phyloP scores from a whole-genome alignment of 2,329 filamentous ascomycete genomes.

The Trichoderma simmonsii region DNA sequence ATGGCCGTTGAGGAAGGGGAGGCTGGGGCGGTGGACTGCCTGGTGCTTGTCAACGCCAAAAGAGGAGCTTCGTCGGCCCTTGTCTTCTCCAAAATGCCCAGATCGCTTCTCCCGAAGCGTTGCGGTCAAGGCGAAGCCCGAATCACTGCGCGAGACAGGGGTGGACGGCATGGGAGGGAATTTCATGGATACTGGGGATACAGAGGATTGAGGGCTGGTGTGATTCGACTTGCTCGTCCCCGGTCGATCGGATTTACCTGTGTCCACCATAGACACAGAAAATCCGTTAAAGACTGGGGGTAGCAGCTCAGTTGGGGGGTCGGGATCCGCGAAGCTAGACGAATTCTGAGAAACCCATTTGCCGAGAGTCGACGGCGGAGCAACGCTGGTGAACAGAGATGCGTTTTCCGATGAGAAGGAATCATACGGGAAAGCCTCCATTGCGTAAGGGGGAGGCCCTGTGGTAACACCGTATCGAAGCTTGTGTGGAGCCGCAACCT shows the following conservation, averaged over 20 bases:
- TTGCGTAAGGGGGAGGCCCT: constrained; percentile 88
- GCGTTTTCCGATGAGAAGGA: constrained; percentile 85
- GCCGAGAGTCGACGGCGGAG: constrained; percentile 69
- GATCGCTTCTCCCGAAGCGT: constrained; percentile 92
- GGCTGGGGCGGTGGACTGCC: constrained; percentile 63
- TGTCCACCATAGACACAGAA: constrained; percentile 68
- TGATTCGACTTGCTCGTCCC: constrained; percentile 66
- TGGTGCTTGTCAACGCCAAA: constrained; percentile 74
- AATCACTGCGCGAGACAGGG: constrained; percentile 84
- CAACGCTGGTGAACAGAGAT: constrained; percentile 70
- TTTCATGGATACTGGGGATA: constrained; percentile 73
- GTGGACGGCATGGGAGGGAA: constrained; percentile 76
- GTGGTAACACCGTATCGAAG: constrained; percentile 78
- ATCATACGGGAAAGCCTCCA: constrained; percentile 89
- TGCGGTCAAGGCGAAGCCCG: constrained; percentile 80
- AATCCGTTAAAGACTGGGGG: constrained; percentile 89
- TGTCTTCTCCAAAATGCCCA: constrained; percentile 77
- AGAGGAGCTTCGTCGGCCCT: constrained; percentile 86
- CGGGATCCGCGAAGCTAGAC: constrained; percentile 73
- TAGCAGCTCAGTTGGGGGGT: constrained; percentile 48
- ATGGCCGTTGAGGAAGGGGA: constrained; percentile 69
- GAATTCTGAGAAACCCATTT: constrained; percentile 90
- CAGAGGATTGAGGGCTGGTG: constrained; percentile 60
- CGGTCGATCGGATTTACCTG: constrained; percentile 68
- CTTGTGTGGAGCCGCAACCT: constrained; percentile 86